Evolutionary conservation across 768 basidiomycete species (phyloP), one percentile per base, ranked within the genome.

Genomic region (Crucibulum laeve): DNA sequence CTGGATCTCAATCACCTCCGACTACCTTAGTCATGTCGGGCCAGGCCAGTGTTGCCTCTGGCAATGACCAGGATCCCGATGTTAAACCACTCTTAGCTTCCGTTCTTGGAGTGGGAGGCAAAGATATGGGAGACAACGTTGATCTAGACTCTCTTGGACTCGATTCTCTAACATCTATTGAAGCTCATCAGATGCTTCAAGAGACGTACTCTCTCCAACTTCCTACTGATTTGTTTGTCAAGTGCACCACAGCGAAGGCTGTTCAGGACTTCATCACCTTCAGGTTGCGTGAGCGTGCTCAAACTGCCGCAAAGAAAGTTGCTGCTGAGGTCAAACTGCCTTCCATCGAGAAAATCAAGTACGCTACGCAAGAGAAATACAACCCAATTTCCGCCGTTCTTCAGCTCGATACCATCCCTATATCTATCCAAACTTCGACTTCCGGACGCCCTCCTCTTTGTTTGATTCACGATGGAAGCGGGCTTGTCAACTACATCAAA

Each of bases 151-250:
- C 62, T 0, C 64, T 84, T 11, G 83, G 84, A 3, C 59, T 86
- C 17, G 82, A 86, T 51, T 86, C 83, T 1, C 58, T 87, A 42
- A 73, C 75, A 17, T 76, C 78, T 1, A 81, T 86, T 44, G 85
- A 87, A 51, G 72, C 71, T 25, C 64, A 75, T 5, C 71, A 80
- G 30, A 64, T 64, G 1, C 52, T 85, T 30, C 64, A 65, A 46
- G 58, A 59, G 4, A 65, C 69, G 38, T 67, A 71, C 40, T 59
- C 62, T 15, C 45, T 73, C 24, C 56, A 65, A 3, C 52, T 84
- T 7, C 73, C 82, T 1, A 53, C 56, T 4, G 53, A 72, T 40
- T 52, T 82, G 19, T 73, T 84, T 43, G 42, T 46, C 3, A 30
- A 7, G 28, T n/a, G n/a, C 28, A 7, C 28, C 28, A 30, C 28